These are phyloP conservation scores for Dictyostelium intermedium DNA, from an alignment of 78 protist genomes.

Conservation along the genomic window DNA sequence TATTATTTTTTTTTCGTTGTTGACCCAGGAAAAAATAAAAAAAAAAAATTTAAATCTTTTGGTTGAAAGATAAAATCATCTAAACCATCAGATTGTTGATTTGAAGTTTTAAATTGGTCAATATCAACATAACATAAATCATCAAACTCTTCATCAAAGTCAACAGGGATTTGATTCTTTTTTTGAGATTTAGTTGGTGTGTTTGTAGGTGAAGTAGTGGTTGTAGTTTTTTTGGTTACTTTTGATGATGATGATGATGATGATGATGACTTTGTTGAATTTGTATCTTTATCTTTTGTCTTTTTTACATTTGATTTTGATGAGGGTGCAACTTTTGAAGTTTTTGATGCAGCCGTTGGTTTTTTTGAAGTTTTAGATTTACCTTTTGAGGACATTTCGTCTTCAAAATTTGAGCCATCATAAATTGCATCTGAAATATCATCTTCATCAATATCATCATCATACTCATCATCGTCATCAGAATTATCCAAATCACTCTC, in stretches of 20 bases:
- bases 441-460: not conserved
- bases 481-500: not conserved
- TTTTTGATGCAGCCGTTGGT: not conserved
- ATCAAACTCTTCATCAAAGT: conserved; percentile 69
- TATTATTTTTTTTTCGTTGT: not conserved
- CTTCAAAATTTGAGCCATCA: not conserved
- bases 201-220: not conserved
- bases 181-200: not conserved
- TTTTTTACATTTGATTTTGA: not conserved
- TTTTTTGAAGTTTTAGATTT: not conserved
- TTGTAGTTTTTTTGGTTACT: not conserved
- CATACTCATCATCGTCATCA: not conserved
- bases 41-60: not conserved
- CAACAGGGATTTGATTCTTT: conserved; percentile 19
- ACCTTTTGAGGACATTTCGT: not conserved
- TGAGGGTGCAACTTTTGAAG: not conserved
- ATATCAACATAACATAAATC: conserved; percentile 5
- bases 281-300: not conserved
- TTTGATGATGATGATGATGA: no score
- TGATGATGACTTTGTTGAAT: not conserved
- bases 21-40: not conserved
- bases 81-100: not conserved
- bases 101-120: not conserved
- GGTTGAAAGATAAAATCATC: conserved; percentile 30
- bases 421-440: not conserved